Conservation (phyloP, 768 basidiomycete species). For the Chiua virens region DNA sequence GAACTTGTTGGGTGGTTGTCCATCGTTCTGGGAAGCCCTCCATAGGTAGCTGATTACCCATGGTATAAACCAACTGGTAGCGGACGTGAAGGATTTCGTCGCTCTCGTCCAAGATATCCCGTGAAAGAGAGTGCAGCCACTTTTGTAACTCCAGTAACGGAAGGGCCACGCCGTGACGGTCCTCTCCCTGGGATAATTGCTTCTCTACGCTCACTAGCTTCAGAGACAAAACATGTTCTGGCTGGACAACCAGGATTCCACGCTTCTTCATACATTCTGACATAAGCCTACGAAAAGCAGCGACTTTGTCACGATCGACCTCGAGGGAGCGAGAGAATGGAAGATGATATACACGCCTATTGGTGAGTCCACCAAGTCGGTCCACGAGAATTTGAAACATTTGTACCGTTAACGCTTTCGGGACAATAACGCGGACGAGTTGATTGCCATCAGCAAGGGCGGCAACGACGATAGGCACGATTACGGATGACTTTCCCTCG, state of each 20-base stretch:
- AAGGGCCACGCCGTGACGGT: neutral
- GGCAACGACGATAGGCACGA: slow-evolving; percentile 44
- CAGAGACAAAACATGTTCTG: slow-evolving; percentile 55
- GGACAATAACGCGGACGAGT: slow-evolving; percentile 48
- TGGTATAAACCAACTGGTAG: slow-evolving; percentile 39
- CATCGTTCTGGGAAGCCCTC: slow-evolving; percentile 36
- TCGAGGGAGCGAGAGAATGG: slow-evolving; percentile 48
- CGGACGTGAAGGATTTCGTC: slow-evolving; percentile 35
- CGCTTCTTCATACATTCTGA: slow-evolving; percentile 36
- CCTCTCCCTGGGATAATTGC: slow-evolving; percentile 9
- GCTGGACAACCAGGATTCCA: slow-evolving; percentile 51
- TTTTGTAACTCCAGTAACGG: slow-evolving; percentile 27
- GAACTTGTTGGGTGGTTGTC: slow-evolving; percentile 32
- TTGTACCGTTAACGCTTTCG: slow-evolving; percentile 46
- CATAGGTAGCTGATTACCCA: slow-evolving; percentile 28
- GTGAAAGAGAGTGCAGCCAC: slow-evolving; percentile 24
- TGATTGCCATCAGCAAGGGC: slow-evolving; percentile 43
- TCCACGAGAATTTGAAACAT: slow-evolving; percentile 51
- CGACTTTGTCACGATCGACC: slow-evolving; percentile 15
- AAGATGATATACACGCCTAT: slow-evolving; percentile 48
- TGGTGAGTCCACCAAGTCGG: slow-evolving; percentile 43
- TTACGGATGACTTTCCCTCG: slow-evolving; percentile 52
- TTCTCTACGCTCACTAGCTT: slow-evolving; percentile 46
- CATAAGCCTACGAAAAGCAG: slow-evolving; percentile 33
- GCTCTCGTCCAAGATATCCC: slow-evolving; percentile 33